Conservation (phyloP, 1,284 basidiomycete species). For the Cutaneotrichosporon cyanovorans region DNA sequence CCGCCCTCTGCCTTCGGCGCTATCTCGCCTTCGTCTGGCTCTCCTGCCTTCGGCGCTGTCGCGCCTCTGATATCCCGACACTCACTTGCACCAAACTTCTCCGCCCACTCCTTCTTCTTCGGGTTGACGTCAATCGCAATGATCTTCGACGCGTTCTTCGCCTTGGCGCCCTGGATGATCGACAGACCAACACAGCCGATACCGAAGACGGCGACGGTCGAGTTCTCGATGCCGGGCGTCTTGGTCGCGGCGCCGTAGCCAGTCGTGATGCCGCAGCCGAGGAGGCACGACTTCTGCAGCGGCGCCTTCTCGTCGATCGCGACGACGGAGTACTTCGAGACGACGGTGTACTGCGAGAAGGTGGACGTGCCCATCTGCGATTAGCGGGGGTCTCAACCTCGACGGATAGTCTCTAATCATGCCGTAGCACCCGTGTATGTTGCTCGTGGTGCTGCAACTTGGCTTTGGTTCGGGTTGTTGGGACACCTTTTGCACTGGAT, state of each 20-base stretch:
- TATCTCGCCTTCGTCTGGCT: no score
- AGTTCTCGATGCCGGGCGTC: slow-evolving; percentile 56
- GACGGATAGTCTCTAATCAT: no score
- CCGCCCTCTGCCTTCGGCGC: no score
- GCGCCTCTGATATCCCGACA: background rate
- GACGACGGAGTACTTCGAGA: slow-evolving; percentile 94
- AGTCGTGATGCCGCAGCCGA: slow-evolving; percentile 96
- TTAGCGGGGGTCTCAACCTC: no score
- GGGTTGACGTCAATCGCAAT: slow-evolving; percentile 91
- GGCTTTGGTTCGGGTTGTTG: no score
- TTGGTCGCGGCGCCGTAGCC: slow-evolving; percentile 55
- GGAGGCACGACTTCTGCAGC: slow-evolving; percentile 86
- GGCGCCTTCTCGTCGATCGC: slow-evolving; percentile 78
- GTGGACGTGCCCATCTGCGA: slow-evolving; percentile 92
- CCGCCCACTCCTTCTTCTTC: slow-evolving; percentile 76
- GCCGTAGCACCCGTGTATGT: no score
- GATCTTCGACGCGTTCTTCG: slow-evolving; percentile 74
- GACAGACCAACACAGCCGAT: slow-evolving; percentile 94
- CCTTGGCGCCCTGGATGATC: slow-evolving; percentile 71
- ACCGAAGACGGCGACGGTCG: slow-evolving; percentile 89
- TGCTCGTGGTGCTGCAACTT: no score
- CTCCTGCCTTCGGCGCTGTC: no score
- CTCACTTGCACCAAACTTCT: slow-evolving; percentile 81
- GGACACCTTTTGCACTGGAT: no score
- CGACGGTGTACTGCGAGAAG: slow-evolving; percentile 98